Evolutionary conservation across 2,329 filamentous ascomycete genomes (phyloP).

Genomic region (Arachnomyces sp.): DNA sequence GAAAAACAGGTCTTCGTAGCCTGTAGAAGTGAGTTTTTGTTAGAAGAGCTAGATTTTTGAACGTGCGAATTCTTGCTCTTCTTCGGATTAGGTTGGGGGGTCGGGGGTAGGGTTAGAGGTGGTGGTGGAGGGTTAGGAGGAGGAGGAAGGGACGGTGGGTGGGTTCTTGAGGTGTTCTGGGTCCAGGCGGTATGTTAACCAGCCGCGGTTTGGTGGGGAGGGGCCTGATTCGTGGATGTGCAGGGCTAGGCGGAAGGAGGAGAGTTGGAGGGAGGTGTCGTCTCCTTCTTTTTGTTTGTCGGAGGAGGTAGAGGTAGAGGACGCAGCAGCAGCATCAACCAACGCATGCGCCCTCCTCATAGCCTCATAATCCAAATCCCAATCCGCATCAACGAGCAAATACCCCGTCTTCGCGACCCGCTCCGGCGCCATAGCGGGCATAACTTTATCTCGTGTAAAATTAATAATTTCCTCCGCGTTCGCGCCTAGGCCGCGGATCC

Average conservation of each 20-base stretch:
- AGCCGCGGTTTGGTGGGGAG: background rate
- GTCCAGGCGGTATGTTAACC: too few species aligned
- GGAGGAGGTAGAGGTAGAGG: slow-evolving; percentile 62
- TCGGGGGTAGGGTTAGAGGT: too few species aligned
- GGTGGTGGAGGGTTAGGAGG: too few species aligned
- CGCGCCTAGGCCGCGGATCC: slow-evolving; percentile 19
- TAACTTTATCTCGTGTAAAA: slow-evolving; percentile 38
- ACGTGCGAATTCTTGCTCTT: slow-evolving; percentile 48
- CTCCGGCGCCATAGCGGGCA: slow-evolving; percentile 60
- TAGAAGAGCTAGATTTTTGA: slow-evolving; percentile 74
- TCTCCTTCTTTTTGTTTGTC: too few species aligned
- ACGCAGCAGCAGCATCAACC: slow-evolving; percentile 74
- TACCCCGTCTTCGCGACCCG: slow-evolving; percentile 77
- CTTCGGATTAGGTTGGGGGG: slow-evolving; percentile 13
- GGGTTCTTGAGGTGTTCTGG: too few species aligned
- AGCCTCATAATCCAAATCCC: slow-evolving; percentile 75
- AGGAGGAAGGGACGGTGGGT: too few species aligned
- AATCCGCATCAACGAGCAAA: slow-evolving; percentile 72
- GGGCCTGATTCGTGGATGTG: too few species aligned
- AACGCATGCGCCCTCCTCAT: slow-evolving; percentile 69
- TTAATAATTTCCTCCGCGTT: slow-evolving; percentile 32
- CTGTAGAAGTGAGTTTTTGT: slow-evolving; percentile 63
- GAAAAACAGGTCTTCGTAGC: slow-evolving; percentile 84
- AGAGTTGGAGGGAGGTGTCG: too few species aligned
- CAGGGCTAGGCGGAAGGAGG: too few species aligned